Base-by-base conservation (phyloP, 2,329 filamentous ascomycete genomes). In the Ramularia collo-cygni region DNA sequence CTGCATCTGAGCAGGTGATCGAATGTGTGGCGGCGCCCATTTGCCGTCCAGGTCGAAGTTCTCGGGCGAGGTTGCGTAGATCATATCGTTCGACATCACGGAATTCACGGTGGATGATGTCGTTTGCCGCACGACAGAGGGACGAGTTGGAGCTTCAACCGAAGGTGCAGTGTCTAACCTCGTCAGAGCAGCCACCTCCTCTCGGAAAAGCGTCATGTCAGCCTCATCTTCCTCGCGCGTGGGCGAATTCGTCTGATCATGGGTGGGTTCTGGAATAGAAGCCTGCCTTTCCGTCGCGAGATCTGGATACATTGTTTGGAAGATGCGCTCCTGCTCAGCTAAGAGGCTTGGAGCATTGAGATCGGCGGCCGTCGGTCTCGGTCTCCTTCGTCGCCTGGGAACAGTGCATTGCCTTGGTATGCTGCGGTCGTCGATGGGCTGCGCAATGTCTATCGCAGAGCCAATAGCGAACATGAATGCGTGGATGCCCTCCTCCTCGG, bases 371-470 rank as follows among this genome's bases (percentile, higher is more conserved):
- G 60, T 47, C 32, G 57, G 19, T 46, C 43, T 53, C 35, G 32
- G 63, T 38, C 53, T 60, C 55, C 40, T 56, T 54, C 61, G 60
- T 19, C 69, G 56, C 19, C 69, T 59, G 4, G 69, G 69, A 10
- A 72, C 58, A 37, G 68, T 72, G 35, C 67, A 64, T 44, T 69
- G 68, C 35, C 64, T 58, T 4, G 60, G 58, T n/a, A 60, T 44
- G 39, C 58, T 66, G 33, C 84, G 76, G 49, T 86, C 83, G 50
- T 88, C 83, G 28, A 87, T 71, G 1, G 81, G 76, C 1, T 75
- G 69, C 9, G 82, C 77, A 14, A 88, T 75, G 54, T 85, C 80
- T 44, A 88, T 83, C 33, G 79, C 82, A n/a, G 81, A 79, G 53
- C 81, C 83, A 8, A 85, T 65, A 2, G 70, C 69, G 54, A 85